A percentile compares a stretch with the other conserved stretches of the same genome.
Conservation (phyloP, 345 rosid genomes). For the rapeseed (Brassica napus) region Da-Ae NC_063435.1:28362501-28363000, state of each 20-base stretch:
- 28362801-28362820: background rate
- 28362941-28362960: background rate
- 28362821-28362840: conserved; percentile 31
- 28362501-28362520: background rate
- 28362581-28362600: background rate
- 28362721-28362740: background rate
- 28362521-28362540: background rate
- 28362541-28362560: background rate
- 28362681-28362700: background rate
- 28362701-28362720: conserved; percentile 7
- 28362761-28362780: background rate
- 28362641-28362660: background rate
- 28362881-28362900: background rate
- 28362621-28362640: background rate
- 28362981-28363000: conserved; percentile 80
- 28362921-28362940: background rate
- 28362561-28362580: background rate
- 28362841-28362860: conserved; percentile 6
- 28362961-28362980: conserved; percentile 63
- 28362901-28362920: too few species aligned
- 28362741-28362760: background rate
- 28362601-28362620: background rate
- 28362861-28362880: background rate
- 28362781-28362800: conserved; percentile 4
- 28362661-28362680: background rate